Evolutionary conservation across 345 rosid species (phyloP), one percentile per base, ranked within the genome.

Genomic region (Linum tenue): DNA sequence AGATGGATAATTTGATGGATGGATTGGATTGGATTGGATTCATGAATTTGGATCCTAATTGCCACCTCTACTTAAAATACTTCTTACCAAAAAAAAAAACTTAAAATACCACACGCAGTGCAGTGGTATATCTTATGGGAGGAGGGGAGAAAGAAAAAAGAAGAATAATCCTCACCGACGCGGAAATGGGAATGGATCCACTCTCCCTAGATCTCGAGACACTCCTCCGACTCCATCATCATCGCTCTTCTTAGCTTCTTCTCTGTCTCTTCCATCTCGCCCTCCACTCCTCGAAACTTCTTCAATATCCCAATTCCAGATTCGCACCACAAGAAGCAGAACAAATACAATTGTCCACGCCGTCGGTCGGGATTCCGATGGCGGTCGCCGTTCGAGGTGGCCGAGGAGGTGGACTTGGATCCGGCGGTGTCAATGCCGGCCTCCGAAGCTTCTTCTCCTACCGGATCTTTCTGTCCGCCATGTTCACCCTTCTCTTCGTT

Each of bases 401-500:
- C 71, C 84, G 95, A 4, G 86, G 83, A 2, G 31, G 31, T 48
- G 78, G 81, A 37, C 79, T 75, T 65, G 82, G 67, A 42, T 39
- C 76, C 64, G 84, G 82, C 55, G 86, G 83, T 42, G 60, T 73
- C 67, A 72, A 69, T 16, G 63, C 50, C 75, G 83, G 80, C 63
- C 68, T 86, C 60, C 84, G 91, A 14, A 63, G 83, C 68, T 86
- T 85, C 68, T 86, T 83, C 76, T 81, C 96, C 5, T 87, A 85
- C 74, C 79, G 98, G 73, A 72, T 91, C 78, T 84, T 91, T 70
- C 79, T 89, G 75, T 91, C 98, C 44, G 98, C 96, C 78, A 71
- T 80, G 81, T 87, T 89, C 78, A 81, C 81, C 43, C 79, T 86
- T 67, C 88, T 88, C 73, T 88, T 88, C 82, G 76, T 91, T 17